phyloP scores from a whole-genome alignment of 169 alveolate species.

The Besnoitia besnoiti region DNA sequence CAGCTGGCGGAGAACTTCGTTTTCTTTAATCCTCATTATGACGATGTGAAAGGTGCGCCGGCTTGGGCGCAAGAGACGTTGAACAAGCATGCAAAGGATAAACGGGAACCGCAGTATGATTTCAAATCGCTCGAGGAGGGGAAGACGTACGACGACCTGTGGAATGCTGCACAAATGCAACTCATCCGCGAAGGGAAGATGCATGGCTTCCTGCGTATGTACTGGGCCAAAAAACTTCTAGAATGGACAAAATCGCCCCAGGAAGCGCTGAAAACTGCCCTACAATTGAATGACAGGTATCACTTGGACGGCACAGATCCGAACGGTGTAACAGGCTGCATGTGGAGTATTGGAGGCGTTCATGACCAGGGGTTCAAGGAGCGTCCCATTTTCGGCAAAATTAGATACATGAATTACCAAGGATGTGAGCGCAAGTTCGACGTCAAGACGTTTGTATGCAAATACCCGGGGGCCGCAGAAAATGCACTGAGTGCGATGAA shows the following conservation, averaged over 20 bases:
- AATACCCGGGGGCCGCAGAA: slow-evolving; percentile 37
- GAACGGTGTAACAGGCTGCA: slow-evolving; percentile 79
- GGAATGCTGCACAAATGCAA: slow-evolving; percentile 84
- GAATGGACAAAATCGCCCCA: slow-evolving; percentile 82
- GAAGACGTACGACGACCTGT: slow-evolving; percentile 80
- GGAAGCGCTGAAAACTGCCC: slow-evolving; percentile 75
- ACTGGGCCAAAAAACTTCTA: slow-evolving; percentile 80
- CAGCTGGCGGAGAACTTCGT: slow-evolving; percentile 80
- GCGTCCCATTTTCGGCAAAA: slow-evolving; percentile 78
- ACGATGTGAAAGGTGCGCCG: slow-evolving; percentile 79
- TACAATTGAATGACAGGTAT: slow-evolving; percentile 78
- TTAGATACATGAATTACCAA: slow-evolving; percentile 80
- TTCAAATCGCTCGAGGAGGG: slow-evolving; percentile 76
- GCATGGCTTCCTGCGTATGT: slow-evolving; percentile 84
- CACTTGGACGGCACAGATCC: slow-evolving; percentile 76
- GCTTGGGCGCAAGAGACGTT: slow-evolving; percentile 83
- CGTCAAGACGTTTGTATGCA: slow-evolving; percentile 56
- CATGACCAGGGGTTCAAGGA: slow-evolving; percentile 82
- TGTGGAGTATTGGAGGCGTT: slow-evolving; percentile 83
- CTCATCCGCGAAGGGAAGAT: slow-evolving; percentile 79
- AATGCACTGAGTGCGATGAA: not conserved
- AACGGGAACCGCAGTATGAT: slow-evolving; percentile 71
- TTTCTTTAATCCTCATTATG: slow-evolving; percentile 76
- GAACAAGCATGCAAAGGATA: slow-evolving; percentile 76
- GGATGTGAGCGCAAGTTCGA: slow-evolving; percentile 80